Evolutionary conservation across 163 green algal species (phyloP), one percentile per base, ranked within the genome.

Genomic region (Scenedesmus sp.): DNA sequence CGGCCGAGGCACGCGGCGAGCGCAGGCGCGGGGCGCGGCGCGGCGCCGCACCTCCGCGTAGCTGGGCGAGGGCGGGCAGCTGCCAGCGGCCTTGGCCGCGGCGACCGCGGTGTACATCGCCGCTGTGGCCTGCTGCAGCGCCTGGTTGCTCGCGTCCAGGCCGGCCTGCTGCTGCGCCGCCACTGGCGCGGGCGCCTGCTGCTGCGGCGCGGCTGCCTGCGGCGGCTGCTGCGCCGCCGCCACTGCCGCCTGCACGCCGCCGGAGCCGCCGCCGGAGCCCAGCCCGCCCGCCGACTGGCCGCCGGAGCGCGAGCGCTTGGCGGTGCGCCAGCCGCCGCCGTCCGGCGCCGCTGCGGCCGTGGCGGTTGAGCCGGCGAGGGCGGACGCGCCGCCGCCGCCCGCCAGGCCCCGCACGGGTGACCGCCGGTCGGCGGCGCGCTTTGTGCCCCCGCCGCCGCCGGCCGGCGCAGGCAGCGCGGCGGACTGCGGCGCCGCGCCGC

Each of bases 41-140:
- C n/a, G n/a, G n/a, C n/a, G n/a, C n/a, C n/a, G n/a, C n/a, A n/a
- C n/a, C n/a, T n/a, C n/a, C n/a, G n/a, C n/a, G n/a, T n/a, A n/a
- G n/a, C 31, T 60, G 24, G 66, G 66, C 31, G 66, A 75, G 22
- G 66, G 15, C 17, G 66, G 66, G 39, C 66, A 47, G 39, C 39
- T 10, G 39, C 39, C 39, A 6, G 10, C 7, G 39, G 6, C 10
- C 7, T 47, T 47, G 31, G 45, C 28, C 33, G 45, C 26, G 64
- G 45, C 18, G 64, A 60, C 4, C 60, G 64, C 47, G 42, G 62
- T 14, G 36, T 24, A 39, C 36, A 51, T 60, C n/a, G 26, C 64
- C n/a, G n/a, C n/a, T n/a, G n/a, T n/a, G n/a, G n/a, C n/a, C n/a
- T 64, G 66, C 66, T 75, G 66, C 66, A 54, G 24, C 36, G 28